Percentiles rank a stretch among this genome's conserved stretches.
Evolutionary conservation across 495 filamentous ascomycete species (phyloP).

Genomic region (Talaromyces adpressus): DNA sequence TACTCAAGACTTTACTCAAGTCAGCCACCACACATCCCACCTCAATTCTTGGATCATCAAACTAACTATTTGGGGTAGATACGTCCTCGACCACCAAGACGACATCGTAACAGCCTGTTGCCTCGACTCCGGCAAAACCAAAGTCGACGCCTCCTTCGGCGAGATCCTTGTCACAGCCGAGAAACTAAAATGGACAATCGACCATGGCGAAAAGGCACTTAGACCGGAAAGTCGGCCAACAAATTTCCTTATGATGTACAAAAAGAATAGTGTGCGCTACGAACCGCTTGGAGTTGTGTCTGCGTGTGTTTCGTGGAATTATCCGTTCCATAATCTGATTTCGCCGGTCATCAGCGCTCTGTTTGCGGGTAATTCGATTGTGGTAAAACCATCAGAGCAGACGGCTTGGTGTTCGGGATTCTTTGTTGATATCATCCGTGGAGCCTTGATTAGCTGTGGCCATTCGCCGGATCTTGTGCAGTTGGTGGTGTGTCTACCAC

Average conservation of each 20-base stretch:
- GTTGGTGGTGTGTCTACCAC: slow-evolving; percentile 78
- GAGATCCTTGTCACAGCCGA: slow-evolving; percentile 91
- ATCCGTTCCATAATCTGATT: slow-evolving; percentile 89
- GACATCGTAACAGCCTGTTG: slow-evolving; percentile 79
- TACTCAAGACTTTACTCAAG: slow-evolving; percentile 76
- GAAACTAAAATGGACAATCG: slow-evolving; percentile 90
- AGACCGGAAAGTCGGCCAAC: slow-evolving; percentile 62
- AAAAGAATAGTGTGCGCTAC: slow-evolving; percentile 83
- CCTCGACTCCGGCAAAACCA: slow-evolving; percentile 95
- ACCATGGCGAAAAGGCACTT: slow-evolving; percentile 82
- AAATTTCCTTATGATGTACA: slow-evolving; percentile 92
- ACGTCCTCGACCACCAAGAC: slow-evolving; percentile 84
- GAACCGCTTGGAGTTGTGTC: slow-evolving; percentile 91
- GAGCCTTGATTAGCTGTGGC: slow-evolving; percentile 74
- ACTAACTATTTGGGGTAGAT: slow-evolving; percentile 26
- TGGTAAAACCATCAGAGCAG: slow-evolving; percentile 89
- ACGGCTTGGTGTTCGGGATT: slow-evolving; percentile 85
- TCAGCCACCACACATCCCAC: slow-evolving; percentile 26
- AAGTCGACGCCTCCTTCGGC: slow-evolving; percentile 85
- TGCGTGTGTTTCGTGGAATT: slow-evolving; percentile 96
- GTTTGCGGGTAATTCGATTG: slow-evolving; percentile 86
- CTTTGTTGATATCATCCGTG: slow-evolving; percentile 69
- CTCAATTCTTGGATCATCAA: neutral
- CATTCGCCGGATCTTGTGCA: slow-evolving; percentile 81
- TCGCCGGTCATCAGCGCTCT: slow-evolving; percentile 84